phyloP scores from a whole-genome alignment of 108 stramenopile species.

The Pseudonitzschia multistriata region DNA sequence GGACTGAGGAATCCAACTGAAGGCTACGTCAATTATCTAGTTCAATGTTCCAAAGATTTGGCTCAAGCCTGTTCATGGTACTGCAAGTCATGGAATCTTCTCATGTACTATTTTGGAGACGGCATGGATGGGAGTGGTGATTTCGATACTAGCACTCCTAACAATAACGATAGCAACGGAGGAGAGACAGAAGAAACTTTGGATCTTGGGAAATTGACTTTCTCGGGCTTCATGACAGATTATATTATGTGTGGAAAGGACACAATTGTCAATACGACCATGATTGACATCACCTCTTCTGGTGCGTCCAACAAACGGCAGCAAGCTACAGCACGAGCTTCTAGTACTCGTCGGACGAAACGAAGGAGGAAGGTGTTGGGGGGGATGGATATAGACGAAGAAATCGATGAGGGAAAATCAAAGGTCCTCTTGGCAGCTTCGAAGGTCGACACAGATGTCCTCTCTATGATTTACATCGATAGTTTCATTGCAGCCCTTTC shows the following conservation, averaged over 20 bases:
- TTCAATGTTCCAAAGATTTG: constrained; percentile 31
- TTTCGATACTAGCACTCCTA: not conserved
- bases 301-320: constrained; percentile 19
- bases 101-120: constrained; percentile 19
- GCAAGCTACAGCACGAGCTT: constrained; percentile 5
- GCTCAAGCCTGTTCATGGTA: constrained; percentile 43
- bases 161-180: not conserved
- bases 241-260: constrained; percentile 33
- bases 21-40: constrained; percentile 40
- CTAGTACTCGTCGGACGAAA: constrained; percentile 22
- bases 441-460: constrained; percentile 14
- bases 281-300: constrained; percentile 25
- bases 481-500: constrained; percentile 10
- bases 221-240: constrained; percentile 10
- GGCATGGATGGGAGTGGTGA: too few species aligned
- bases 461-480: constrained; percentile 15
- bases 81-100: constrained; percentile 33
- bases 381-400: not conserved
- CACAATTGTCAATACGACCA: constrained; percentile 16
- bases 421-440: not conserved
- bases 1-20: constrained; percentile 48
- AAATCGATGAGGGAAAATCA: not conserved
- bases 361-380: constrained; percentile 5
- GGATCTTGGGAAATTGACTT: constrained; percentile 1
- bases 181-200: not conserved